Base-by-base conservation (phyloP, 2,329 filamentous ascomycete species). In the Fusarium siculi region DNA sequence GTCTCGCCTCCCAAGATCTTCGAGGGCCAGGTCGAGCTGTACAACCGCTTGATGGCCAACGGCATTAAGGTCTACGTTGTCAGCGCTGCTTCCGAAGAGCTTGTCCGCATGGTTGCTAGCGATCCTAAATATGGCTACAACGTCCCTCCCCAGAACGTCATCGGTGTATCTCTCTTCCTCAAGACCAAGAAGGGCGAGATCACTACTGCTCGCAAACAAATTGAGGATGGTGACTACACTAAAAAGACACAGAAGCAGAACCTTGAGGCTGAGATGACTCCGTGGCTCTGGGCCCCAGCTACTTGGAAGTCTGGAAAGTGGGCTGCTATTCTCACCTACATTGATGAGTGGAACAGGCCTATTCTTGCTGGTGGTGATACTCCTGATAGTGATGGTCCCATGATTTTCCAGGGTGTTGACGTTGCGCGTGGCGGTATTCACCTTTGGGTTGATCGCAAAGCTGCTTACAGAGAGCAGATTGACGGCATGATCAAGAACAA, bases 121-220 rank as follows among this genome's bases (percentile, higher is more conserved):
- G 84, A 85, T 63, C 82, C 83, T 12, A 79, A 79, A 66, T 85
- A 85, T 53, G 84, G 84, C 50, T 85, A 85, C 78, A 84, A 85
- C 66, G 82, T 85, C 10, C 80, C 80, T 37, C 76, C 84, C 5
- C 77, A 85, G 64, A 85, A 85, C 55, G 82, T 85, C 40, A 84
- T 85, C 25, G 84, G 84, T 32, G 83, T 85, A 18, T 82, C 81
- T 7, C 78, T 82, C 1, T 76, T 84, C 11, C 76, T 85, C 63
- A 77, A 73, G 39, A 80, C 81, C 56, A 63, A 67, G 46, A 78
- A 78, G 11, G 77, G 79, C 9, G 70, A 72, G 14, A 67, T 82
- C 23, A 84, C 82, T 0, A 80, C 80, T 2, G 69, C 83, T 7
- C 81, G 84, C 32, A 82, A 83, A 62, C 83, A 85, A 46, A 82